These are phyloP conservation scores for Aspergillus hancockii DNA, from an alignment of 495 filamentous ascomycete genomes.

Conservation along the genomic window DNA sequence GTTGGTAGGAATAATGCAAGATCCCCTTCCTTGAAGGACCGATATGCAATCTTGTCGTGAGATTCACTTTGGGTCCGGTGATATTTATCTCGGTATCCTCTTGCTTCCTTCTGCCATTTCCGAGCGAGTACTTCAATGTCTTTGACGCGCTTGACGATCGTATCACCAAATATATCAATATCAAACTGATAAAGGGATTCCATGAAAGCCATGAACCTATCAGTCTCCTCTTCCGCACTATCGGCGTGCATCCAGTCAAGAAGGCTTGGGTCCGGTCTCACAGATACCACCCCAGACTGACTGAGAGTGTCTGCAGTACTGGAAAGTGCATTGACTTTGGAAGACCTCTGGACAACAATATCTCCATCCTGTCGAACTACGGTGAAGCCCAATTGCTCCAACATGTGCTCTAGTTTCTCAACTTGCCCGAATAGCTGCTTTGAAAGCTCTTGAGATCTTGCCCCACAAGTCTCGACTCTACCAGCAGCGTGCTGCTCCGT, in stretches of 20 bases:
- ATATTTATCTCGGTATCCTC: slow-evolving; percentile 83
- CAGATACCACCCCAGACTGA: slow-evolving; percentile 56
- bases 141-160: slow-evolving; percentile 80
- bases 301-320: slow-evolving; percentile 58
- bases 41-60: slow-evolving; percentile 95
- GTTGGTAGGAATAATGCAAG: slow-evolving; percentile 95
- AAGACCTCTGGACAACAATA: slow-evolving; percentile 76
- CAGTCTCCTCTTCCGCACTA: slow-evolving; percentile 64
- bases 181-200: slow-evolving; percentile 72
- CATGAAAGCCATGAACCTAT: slow-evolving; percentile 71
- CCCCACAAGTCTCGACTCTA: slow-evolving; percentile 63
- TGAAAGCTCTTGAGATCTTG: slow-evolving; percentile 76
- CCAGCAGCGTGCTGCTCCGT: slow-evolving; percentile 45
- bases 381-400: slow-evolving; percentile 83
- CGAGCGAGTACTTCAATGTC: slow-evolving; percentile 87
- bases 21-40: slow-evolving; percentile 94
- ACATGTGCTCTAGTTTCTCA: slow-evolving; percentile 70
- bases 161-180: slow-evolving; percentile 77
- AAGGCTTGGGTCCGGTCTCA: slow-evolving; percentile 60
- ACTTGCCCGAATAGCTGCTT: slow-evolving; percentile 76
- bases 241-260: slow-evolving; percentile 77
- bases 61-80: slow-evolving; percentile 83
- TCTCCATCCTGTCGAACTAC: slow-evolving; percentile 70
- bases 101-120: slow-evolving; percentile 86
- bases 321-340: slow-evolving; percentile 63